Evolutionary conservation across 2,329 filamentous ascomycete species (phyloP).

Genomic region (Exophiala viscosa): DNA sequence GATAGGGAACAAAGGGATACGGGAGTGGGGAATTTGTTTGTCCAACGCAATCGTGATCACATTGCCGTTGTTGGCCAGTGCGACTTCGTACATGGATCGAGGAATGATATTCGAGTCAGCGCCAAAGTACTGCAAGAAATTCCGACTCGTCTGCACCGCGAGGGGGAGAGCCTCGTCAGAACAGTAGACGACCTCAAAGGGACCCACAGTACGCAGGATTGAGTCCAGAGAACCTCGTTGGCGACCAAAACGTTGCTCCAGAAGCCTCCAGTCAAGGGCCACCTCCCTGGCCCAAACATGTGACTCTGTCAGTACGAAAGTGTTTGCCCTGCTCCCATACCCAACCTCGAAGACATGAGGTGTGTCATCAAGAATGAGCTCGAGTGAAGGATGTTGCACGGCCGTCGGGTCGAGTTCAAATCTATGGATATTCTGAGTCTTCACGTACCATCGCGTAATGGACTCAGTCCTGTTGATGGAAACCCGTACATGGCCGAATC

Average conservation of each 20-base stretch:
- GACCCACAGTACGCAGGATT: slow-evolving; percentile 45
- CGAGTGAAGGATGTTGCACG: slow-evolving; percentile 7
- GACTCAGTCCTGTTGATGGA: slow-evolving; percentile 5
- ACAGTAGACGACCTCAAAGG: slow-evolving; percentile 27
- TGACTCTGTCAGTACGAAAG: slow-evolving; percentile 28
- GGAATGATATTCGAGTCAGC: slow-evolving; percentile 47
- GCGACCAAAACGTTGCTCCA: slow-evolving; percentile 39
- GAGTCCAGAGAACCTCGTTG: slow-evolving; percentile 54
- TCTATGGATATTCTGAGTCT: slow-evolving; percentile 44
- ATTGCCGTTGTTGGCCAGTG: slow-evolving; percentile 38
- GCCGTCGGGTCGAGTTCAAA: slow-evolving; percentile 33
- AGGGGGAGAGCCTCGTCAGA: slow-evolving; percentile 32
- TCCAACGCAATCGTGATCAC: slow-evolving; percentile 38
- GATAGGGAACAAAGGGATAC: slow-evolving; percentile 31
- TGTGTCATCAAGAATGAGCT: slow-evolving; percentile 17
- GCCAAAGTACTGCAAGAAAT: slow-evolving; percentile 56
- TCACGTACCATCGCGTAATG: slow-evolving; percentile 36
- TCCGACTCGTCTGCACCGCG: slow-evolving; percentile 55
- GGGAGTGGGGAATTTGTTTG: slow-evolving; percentile 22
- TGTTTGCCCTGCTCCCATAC: slow-evolving; percentile 15
- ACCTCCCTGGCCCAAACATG: slow-evolving; percentile 28
- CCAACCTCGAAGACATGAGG: slow-evolving; percentile 22
- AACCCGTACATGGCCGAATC: slow-evolving; percentile 49
- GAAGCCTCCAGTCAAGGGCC: slow-evolving; percentile 29
- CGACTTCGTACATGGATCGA: slow-evolving; percentile 1